These are phyloP conservation scores for Chaetomiaceae sp. DNA, from an alignment of 2,329 filamentous ascomycete genomes.

Conservation along the genomic window DNA sequence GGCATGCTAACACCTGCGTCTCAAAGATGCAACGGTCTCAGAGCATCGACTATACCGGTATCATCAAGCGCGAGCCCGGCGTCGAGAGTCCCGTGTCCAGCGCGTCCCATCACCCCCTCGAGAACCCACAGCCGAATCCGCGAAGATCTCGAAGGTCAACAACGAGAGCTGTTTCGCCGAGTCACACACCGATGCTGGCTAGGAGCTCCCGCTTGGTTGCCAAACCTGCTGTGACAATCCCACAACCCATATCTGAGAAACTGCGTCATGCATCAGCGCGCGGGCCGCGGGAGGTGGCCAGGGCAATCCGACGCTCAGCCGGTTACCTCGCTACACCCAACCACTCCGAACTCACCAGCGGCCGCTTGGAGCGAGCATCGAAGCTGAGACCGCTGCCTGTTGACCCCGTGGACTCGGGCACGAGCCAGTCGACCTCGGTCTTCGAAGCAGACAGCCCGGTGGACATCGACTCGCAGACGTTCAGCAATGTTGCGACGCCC, in stretches of 20 bases:
- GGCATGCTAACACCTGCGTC: constrained; percentile 10
- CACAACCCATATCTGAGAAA: constrained; percentile 36
- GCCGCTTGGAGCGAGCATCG: constrained; percentile 33
- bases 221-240: constrained; percentile 28
- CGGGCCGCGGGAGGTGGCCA: constrained; percentile 30
- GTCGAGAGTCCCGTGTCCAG: constrained; percentile 33
- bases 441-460: constrained; percentile 50
- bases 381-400: constrained; percentile 40
- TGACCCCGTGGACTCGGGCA: constrained; percentile 42
- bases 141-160: constrained; percentile 34
- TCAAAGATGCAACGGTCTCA: constrained; percentile 21
- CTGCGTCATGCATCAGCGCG: constrained; percentile 37
- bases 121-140: constrained; percentile 27
- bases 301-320: constrained; percentile 29
- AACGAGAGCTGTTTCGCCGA: constrained; percentile 34
- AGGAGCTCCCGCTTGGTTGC: constrained; percentile 32
- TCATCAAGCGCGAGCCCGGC: constrained; percentile 31
- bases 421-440: constrained; percentile 36
- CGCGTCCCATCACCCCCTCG: constrained; percentile 24
- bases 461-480: constrained; percentile 55
- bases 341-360: constrained; percentile 42
- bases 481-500: constrained; percentile 66
- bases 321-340: constrained; percentile 53
- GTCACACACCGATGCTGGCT: constrained; percentile 27
- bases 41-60: constrained; percentile 20